Percentiles rank a stretch among this genome's conserved stretches.
Evolutionary conservation across 345 rosid genomes (phyloP).

Genomic region (Gossypium australe): DNA sequence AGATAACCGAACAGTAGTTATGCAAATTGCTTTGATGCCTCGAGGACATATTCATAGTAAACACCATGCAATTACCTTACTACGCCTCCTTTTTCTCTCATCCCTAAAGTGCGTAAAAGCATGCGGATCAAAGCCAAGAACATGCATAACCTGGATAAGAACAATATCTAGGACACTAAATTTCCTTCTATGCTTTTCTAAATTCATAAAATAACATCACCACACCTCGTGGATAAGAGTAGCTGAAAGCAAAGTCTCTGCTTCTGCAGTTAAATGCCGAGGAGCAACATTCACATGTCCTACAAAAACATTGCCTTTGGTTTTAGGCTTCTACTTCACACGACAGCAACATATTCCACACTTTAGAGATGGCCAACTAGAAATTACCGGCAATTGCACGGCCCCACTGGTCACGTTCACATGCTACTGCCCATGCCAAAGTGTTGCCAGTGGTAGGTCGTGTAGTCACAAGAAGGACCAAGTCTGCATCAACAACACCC

Average conservation of each 20-base stretch:
- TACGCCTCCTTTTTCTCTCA: constrained; percentile 92
- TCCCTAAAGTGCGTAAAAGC: constrained; percentile 98
- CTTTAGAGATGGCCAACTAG: neutral
- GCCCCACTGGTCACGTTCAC: constrained; percentile 99
- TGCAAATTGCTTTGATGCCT: neutral
- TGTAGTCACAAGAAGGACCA: constrained; percentile 94
- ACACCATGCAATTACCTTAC: constrained; percentile 44
- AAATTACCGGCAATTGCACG: constrained; percentile 92
- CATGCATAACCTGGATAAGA: constrained; percentile 85
- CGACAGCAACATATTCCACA: neutral
- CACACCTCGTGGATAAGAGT: constrained; percentile 93
- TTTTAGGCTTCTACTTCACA: constrained; percentile 10
- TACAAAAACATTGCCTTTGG: constrained; percentile 23
- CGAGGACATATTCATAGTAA: neutral
- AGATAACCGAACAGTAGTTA: neutral
- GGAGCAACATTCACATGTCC: constrained; percentile 99
- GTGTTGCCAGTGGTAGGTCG: constrained; percentile 99
- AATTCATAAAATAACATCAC: constrained; percentile 8
- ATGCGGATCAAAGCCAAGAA: constrained; percentile 98
- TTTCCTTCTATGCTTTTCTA: neutral
- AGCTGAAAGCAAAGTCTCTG: constrained; percentile 94
- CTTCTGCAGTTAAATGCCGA: constrained; percentile 95
- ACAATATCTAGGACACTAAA: neutral
- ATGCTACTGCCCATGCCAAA: constrained; percentile 99
- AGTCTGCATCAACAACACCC: constrained; percentile 87